phyloP scores from a whole-genome alignment of 2,329 filamentous ascomycete species.

The Colletotrichum tanaceti region DNA sequence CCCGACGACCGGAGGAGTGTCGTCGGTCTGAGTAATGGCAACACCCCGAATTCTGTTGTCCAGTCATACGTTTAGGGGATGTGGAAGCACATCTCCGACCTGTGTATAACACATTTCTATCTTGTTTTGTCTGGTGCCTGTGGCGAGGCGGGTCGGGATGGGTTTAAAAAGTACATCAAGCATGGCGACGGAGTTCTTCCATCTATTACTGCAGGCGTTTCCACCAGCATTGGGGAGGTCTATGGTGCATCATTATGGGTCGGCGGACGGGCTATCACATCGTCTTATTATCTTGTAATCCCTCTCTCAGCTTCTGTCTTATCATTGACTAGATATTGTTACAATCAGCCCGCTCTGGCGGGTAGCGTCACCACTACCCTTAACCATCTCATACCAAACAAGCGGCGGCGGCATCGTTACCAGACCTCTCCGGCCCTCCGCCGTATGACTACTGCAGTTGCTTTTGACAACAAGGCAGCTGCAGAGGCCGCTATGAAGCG shows the following conservation, averaged over 20 bases:
- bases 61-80: conserved; percentile 48
- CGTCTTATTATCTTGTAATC: conserved; percentile 27
- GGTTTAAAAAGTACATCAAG: conserved; percentile 21
- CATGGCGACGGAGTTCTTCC: conserved; percentile 39
- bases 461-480: background rate
- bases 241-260: conserved; percentile 31
- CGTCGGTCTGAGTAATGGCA: conserved; percentile 22
- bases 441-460: background rate
- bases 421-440: background rate
- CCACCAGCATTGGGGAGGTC: background rate
- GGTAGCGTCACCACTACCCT: background rate
- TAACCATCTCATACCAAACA: background rate
- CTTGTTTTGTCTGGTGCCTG: conserved; percentile 16
- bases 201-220: conserved; percentile 15
- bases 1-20: conserved; percentile 7
- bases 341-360: background rate
- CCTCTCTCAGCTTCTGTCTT: conserved; percentile 10
- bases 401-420: background rate
- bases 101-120: conserved; percentile 25
- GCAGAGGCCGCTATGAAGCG: background rate
- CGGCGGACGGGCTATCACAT: conserved; percentile 24
- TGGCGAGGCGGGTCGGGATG: background rate
- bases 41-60: conserved; percentile 42
- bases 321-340: conserved; percentile 18
- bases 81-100: conserved; percentile 18